A percentile compares a stretch with the other conserved stretches of the same genome.
Evolutionary conservation across 495 filamentous ascomycete genomes (phyloP).

Genomic region (Penicillium robsamsonii): DNA sequence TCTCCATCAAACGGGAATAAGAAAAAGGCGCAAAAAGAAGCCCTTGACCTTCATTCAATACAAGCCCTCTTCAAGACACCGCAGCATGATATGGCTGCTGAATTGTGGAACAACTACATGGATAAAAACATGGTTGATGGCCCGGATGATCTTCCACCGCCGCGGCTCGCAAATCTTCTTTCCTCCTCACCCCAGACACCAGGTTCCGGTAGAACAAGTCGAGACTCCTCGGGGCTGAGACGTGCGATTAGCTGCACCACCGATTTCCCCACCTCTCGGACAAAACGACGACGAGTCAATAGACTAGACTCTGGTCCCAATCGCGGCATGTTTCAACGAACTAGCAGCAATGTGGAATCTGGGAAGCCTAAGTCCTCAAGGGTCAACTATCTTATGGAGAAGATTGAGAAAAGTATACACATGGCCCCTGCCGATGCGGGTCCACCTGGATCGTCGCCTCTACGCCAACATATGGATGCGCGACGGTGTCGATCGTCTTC

Average conservation of each 20-base stretch:
- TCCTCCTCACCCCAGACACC: conserved; percentile 70
- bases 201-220: conserved; percentile 38
- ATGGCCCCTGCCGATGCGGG: conserved; percentile 32
- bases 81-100: conserved; percentile 75
- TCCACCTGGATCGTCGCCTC: conserved; percentile 56
- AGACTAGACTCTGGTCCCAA: conserved; percentile 30
- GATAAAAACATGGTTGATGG: conserved; percentile 44
- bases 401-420: conserved; percentile 61
- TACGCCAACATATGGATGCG: conserved; percentile 40
- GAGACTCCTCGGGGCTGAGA: conserved; percentile 54
- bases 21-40: conserved; percentile 39
- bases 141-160: conserved; percentile 41
- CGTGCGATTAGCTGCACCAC: conserved; percentile 73
- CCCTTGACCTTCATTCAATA: conserved; percentile 51
- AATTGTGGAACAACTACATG: conserved; percentile 83
- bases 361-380: conserved; percentile 54
- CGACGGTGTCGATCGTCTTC: conserved; percentile 42
- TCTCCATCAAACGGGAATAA: conserved; percentile 59
- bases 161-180: conserved; percentile 62
- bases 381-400: conserved; percentile 62
- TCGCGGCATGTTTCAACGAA: conserved; percentile 47
- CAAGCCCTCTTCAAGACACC: conserved; percentile 66
- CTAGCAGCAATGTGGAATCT: conserved; percentile 50
- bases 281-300: conserved; percentile 51
- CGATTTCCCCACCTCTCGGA: conserved; percentile 54